Conservation (phyloP, 345 rosid species). For the Heritiera fomes region DNA sequence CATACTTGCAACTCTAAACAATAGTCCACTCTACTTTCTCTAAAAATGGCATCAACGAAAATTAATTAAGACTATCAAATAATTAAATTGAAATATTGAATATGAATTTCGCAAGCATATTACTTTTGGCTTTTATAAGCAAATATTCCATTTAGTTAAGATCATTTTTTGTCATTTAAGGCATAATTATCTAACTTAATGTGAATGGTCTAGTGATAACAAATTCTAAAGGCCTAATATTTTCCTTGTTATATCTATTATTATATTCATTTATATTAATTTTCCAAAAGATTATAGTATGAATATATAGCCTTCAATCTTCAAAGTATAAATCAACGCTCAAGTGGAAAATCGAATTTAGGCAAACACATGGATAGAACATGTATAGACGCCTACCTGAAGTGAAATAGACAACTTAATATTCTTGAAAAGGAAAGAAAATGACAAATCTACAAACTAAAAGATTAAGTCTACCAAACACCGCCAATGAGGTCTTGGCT, state of each 20-base stretch:
- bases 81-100: too few relatives aligned
- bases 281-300: neutral
- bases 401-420: slow-evolving; percentile 7
- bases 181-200: neutral
- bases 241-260: neutral
- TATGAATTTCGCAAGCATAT: neutral
- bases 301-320: neutral
- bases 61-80: too few relatives aligned
- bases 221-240: neutral
- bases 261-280: neutral
- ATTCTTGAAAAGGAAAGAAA: slow-evolving; percentile 10
- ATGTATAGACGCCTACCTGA: neutral
- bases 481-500: too few relatives aligned
- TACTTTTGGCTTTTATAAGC: neutral
- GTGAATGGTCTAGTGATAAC: neutral
- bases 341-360: neutral
- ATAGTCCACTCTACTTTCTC: too few relatives aligned
- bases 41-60: too few relatives aligned
- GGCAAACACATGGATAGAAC: neutral
- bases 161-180: neutral
- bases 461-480: slow-evolving; percentile 20
- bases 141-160: neutral
- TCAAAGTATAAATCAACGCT: neutral
- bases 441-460: slow-evolving; percentile 3
- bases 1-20: too few relatives aligned